Conservation (phyloP, 1,284 basidiomycete genomes). For the Pisolithus thermaeus region DNA sequence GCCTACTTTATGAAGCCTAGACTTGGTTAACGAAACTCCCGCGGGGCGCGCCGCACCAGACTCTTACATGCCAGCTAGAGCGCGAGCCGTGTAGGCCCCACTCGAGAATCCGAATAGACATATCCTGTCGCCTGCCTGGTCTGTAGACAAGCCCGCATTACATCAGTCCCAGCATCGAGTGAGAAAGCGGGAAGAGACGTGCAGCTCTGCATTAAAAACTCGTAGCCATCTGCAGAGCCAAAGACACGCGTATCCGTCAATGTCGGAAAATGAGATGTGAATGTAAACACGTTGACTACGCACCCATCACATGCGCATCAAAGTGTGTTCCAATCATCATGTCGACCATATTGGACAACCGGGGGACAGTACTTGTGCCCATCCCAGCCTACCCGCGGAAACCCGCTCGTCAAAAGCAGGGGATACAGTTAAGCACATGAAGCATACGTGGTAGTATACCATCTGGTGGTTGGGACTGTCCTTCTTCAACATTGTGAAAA, state of each 20-base stretch:
- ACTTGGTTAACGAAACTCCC: conserved; percentile 10
- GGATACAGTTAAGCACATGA: background rate
- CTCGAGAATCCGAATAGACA: conserved; percentile 48
- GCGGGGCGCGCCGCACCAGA: background rate
- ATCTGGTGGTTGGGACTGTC: conserved; percentile 44
- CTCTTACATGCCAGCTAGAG: conserved; percentile 41
- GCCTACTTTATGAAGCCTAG: conserved; percentile 47
- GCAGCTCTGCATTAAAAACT: conserved; percentile 59
- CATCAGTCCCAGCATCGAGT: background rate
- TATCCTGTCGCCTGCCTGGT: conserved; percentile 37
- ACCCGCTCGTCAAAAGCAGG: background rate
- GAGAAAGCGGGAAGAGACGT: conserved; percentile 11
- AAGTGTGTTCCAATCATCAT: conserved; percentile 45
- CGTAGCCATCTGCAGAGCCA: conserved; percentile 41
- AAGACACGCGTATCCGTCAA: background rate
- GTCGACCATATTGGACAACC: conserved; percentile 40
- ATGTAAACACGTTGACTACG: conserved; percentile 1
- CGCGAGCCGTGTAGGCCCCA: conserved; percentile 52
- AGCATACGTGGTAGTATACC: conserved; percentile 52
- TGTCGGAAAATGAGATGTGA: background rate
- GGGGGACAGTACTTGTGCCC: conserved; percentile 46
- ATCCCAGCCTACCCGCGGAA: conserved; percentile 39
- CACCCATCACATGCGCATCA: conserved; percentile 46
- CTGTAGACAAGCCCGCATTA: conserved; percentile 12
- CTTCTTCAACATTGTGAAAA: conserved; percentile 51